Evolutionary conservation across 257 asterid species (phyloP).

Genomic region (Solanum sitiens): DNA sequence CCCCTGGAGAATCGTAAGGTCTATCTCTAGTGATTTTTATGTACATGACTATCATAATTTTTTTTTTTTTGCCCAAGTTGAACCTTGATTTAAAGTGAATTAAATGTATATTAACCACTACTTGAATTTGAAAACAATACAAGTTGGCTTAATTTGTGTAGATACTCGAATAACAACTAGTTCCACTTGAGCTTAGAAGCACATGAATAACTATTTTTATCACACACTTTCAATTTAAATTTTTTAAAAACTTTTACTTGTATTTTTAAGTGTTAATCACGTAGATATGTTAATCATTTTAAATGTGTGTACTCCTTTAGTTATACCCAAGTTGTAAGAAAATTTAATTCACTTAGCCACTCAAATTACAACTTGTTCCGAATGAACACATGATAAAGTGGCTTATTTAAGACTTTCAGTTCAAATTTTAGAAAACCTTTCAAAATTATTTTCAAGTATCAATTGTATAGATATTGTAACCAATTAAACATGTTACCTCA

Average conservation of each 20-base stretch:
- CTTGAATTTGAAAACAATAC: background rate
- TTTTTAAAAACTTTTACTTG: too few relatives aligned
- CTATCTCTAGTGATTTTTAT: background rate
- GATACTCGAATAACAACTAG: background rate
- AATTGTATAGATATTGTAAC: background rate
- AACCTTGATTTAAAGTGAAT: background rate
- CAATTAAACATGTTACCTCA: too few relatives aligned
- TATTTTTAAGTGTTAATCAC: background rate
- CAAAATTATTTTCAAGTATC: background rate
- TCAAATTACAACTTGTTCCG: background rate
- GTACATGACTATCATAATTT: background rate
- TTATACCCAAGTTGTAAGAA: background rate
- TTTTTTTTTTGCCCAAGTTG: background rate
- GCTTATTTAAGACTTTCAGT: background rate
- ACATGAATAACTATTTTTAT: background rate
- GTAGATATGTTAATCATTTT: background rate
- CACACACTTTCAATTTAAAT: too few relatives aligned
- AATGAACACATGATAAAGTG: background rate
- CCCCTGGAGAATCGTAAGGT: conserved; percentile 76
- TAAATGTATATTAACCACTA: background rate
- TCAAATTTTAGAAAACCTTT: background rate
- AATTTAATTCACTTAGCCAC: background rate
- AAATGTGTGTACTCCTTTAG: background rate
- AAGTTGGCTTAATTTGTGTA: background rate
- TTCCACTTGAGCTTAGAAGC: background rate